These are phyloP conservation scores for Moesziomyces antarcticus DNA, from an alignment of 1,284 basidiomycete genomes.

Conservation along the genomic window DNA sequence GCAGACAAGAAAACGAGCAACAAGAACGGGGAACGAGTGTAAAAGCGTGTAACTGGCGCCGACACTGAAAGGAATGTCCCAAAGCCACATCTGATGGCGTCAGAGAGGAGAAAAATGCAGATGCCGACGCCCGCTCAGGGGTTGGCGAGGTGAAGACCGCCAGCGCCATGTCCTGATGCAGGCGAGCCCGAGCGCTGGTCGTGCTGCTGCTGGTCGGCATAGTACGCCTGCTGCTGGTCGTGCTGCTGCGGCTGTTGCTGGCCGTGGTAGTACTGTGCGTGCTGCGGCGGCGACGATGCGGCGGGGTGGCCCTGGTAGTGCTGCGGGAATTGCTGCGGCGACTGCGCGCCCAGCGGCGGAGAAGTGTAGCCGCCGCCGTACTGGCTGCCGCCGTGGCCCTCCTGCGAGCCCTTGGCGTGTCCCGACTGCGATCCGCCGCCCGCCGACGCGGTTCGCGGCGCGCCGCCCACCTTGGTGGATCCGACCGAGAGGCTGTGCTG, in stretches of 20 bases:
- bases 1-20: too few species aligned
- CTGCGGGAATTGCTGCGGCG: slow-evolving; percentile 35
- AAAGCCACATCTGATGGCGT: background rate
- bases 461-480: slow-evolving; percentile 24
- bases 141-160: slow-evolving; percentile 40
- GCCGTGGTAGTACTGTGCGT: slow-evolving; percentile 28
- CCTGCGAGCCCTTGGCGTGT: slow-evolving; percentile 21
- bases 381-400: slow-evolving; percentile 31
- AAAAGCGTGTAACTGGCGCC: too few species aligned
- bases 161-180: slow-evolving; percentile 2
- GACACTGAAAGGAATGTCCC: too few species aligned
- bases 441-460: slow-evolving; percentile 3
- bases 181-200: slow-evolving; percentile 35
- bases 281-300: slow-evolving; percentile 14
- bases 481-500: slow-evolving; percentile 32
- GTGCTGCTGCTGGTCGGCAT: slow-evolving; percentile 9
- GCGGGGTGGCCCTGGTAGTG: slow-evolving; percentile 31
- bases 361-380: slow-evolving; percentile 29
- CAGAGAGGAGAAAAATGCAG: background rate
- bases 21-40: too few species aligned
- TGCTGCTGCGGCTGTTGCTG: slow-evolving; percentile 8
- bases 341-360: slow-evolving; percentile 20
- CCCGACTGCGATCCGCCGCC: slow-evolving; percentile 5
- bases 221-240: slow-evolving; percentile 12
- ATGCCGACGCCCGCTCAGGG: slow-evolving; percentile 14